A percentile compares a stretch with the other conserved stretches of the same genome.
Evolutionary conservation across 2,329 filamentous ascomycete genomes (phyloP).

Genomic region (Colletotrichum melonis): DNA sequence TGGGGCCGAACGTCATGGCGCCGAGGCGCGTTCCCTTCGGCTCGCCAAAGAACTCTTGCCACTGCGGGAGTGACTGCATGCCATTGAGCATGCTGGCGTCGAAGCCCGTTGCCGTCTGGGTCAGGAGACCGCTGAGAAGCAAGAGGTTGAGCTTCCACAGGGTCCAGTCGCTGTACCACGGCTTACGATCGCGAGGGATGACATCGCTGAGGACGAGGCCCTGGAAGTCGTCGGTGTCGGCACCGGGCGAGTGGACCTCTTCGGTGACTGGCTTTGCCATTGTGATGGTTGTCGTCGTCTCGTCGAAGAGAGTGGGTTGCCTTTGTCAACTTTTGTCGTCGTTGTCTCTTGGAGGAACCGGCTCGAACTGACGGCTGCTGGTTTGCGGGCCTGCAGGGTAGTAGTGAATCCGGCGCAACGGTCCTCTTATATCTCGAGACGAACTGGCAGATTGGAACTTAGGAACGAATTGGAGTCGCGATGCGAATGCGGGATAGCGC

Average conservation of each 20-base stretch:
- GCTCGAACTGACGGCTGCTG: neutral
- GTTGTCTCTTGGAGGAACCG: neutral
- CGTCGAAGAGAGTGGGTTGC: neutral
- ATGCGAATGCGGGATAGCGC: neutral
- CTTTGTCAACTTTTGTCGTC: neutral
- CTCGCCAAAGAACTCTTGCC: conserved; percentile 36
- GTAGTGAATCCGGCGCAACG: neutral
- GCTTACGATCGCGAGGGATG: conserved; percentile 1
- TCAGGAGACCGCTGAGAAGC: conserved; percentile 45
- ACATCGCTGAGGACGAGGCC: neutral
- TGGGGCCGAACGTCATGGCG: neutral
- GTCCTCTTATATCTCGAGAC: neutral
- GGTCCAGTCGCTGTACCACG: conserved; percentile 37
- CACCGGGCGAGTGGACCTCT: neutral
- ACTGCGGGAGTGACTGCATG: conserved; percentile 45
- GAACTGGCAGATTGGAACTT: neutral
- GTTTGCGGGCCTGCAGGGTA: neutral
- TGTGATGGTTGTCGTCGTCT: neutral
- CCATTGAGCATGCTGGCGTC: conserved; percentile 49
- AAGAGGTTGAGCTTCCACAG: conserved; percentile 46
- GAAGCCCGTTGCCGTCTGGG: conserved; percentile 45
- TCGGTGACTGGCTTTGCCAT: neutral
- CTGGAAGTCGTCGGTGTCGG: neutral
- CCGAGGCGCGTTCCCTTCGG: neutral
- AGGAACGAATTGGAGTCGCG: neutral